Evolutionary conservation across 257 asterid genomes (phyloP).

Genomic region (Verbena officinalis): DNA sequence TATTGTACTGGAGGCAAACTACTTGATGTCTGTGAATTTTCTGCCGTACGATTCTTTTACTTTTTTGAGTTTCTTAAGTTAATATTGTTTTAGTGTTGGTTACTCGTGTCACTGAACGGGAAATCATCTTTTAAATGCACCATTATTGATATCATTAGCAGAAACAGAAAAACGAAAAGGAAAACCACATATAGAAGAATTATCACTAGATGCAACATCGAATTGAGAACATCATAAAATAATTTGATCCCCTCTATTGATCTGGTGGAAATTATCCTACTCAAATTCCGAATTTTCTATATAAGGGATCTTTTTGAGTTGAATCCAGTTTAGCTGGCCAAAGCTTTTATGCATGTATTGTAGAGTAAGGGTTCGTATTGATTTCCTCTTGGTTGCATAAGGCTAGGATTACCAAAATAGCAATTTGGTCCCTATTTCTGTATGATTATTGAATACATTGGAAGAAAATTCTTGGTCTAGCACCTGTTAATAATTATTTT

Average conservation of each 20-base stretch:
- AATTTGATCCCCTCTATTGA: not conserved
- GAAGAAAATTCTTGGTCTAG: not conserved
- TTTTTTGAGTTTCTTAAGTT: not conserved
- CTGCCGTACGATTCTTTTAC: conserved; percentile 16
- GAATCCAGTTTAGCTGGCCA: not conserved
- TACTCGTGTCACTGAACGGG: not conserved
- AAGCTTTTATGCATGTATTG: conserved; percentile 4
- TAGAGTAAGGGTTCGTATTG: not conserved
- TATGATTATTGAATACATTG: not conserved
- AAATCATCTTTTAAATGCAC: conserved; percentile 13
- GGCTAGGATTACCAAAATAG: not conserved
- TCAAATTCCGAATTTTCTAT: not conserved
- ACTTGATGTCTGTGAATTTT: conserved; percentile 7
- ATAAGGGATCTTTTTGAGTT: not conserved
- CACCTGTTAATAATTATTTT: conserved; percentile 2
- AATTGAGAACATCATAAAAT: not conserved
- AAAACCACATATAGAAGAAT: not conserved
- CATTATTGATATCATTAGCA: conserved; percentile 1
- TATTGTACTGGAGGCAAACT: conserved; percentile 20
- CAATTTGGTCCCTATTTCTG: not conserved
- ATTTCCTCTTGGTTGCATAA: conserved; percentile 11
- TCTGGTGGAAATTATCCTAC: not conserved
- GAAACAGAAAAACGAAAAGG: not conserved
- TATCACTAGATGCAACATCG: not conserved
- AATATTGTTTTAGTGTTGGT: not conserved